phyloP scores from a whole-genome alignment of 1,284 basidiomycete genomes.

The Marasmius fiardii region DNA sequence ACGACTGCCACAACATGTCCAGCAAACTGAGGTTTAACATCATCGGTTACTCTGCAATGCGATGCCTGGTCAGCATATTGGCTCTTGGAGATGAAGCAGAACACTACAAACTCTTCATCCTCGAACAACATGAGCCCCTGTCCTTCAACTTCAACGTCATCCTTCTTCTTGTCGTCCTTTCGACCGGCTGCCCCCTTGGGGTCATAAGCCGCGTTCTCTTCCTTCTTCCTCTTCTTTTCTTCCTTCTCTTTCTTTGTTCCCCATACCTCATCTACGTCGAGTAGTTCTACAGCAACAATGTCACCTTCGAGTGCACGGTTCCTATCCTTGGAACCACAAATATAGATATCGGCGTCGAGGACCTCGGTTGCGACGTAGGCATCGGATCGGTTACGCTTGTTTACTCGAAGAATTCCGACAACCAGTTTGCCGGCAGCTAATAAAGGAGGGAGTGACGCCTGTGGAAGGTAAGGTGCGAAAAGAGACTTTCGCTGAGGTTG shows the following conservation, averaged over 20 bases:
- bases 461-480: conserved; percentile 98
- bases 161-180: conserved; percentile 99
- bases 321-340: conserved; percentile 97
- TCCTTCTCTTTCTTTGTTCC: conserved; percentile 99
- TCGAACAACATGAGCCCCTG: conserved; percentile 96
- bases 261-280: conserved; percentile 99
- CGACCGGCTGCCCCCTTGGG: conserved; percentile 71
- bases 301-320: conserved; percentile 98
- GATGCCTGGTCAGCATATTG: conserved; percentile 14
- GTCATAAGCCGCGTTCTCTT: conserved; percentile 94
- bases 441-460: conserved; percentile 94
- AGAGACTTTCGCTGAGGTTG: conserved; percentile 96
- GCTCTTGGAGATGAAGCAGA: conserved; percentile 1
- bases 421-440: conserved; percentile 98
- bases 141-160: conserved; percentile 99
- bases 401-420: conserved; percentile 95
- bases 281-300: conserved; percentile 96
- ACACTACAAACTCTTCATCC: conserved; percentile 80
- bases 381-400: conserved; percentile 98
- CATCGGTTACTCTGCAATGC: conserved; percentile 81
- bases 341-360: conserved; percentile 97
- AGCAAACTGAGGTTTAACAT: conserved; percentile 92
- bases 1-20: conserved; percentile 99
- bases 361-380: conserved; percentile 99
- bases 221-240: conserved; percentile 99